These are phyloP conservation scores for Monosporozyma aquatica DNA, from an alignment of 805 yeast species.

Conservation along the genomic window DNA sequence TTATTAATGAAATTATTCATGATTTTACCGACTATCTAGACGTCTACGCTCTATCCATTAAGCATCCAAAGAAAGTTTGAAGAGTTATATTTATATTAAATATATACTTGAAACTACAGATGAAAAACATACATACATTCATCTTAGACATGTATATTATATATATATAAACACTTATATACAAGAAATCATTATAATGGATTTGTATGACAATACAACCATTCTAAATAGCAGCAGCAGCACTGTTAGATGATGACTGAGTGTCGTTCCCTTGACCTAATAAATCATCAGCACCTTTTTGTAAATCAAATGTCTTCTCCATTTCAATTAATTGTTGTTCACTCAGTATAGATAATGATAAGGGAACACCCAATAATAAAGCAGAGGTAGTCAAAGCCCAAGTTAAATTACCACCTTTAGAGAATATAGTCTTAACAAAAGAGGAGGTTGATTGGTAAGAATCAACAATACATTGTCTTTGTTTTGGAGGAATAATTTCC, in stretches of 20 bases:
- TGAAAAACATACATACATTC: neutral
- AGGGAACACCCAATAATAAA: conserved; percentile 84
- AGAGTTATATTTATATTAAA: neutral
- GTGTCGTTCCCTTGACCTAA: conserved; percentile 58
- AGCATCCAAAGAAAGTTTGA: conserved; percentile 53
- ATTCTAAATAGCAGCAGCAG: conserved; percentile 9
- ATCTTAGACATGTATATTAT: too few relatives aligned
- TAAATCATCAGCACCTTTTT: conserved; percentile 67
- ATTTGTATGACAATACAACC: conserved; percentile 1
- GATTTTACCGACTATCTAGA: conserved; percentile 79
- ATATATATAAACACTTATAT: conserved; percentile 3
- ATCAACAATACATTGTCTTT: conserved; percentile 45
- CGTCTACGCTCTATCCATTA: conserved; percentile 77
- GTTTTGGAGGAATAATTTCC: conserved; percentile 84
- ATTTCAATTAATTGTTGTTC: conserved; percentile 91
- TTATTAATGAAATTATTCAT: conserved; percentile 69
- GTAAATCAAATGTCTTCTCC: conserved; percentile 84
- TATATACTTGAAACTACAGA: neutral
- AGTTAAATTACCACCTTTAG: conserved; percentile 62
- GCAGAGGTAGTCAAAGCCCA: conserved; percentile 84
- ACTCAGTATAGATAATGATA: conserved; percentile 77
- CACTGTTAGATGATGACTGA: conserved; percentile 15
- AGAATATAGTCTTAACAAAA: conserved; percentile 39
- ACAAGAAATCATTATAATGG: neutral
- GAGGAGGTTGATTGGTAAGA: conserved; percentile 30